Conservation (phyloP, 352 stramenopile species). For the Paralagenidium karlingii region DNA sequence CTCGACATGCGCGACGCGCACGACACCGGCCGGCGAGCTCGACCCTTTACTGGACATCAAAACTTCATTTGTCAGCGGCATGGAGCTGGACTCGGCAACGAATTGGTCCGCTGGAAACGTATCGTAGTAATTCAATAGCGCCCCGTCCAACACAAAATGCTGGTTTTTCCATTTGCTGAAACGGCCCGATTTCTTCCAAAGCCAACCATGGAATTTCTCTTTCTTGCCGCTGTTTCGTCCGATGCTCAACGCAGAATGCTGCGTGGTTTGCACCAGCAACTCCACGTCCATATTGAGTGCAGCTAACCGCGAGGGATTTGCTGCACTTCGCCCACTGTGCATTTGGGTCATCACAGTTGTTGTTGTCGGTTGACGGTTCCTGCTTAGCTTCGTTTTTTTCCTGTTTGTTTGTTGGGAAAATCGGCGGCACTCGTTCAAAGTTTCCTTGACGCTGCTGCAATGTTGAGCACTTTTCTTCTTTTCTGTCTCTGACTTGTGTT, state of each 20-base stretch:
- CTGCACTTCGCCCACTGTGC: too few relatives aligned
- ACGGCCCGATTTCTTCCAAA: constrained; percentile 70
- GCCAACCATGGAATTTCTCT: constrained; percentile 74
- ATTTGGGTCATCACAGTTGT: too few relatives aligned
- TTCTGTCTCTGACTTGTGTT: too few relatives aligned
- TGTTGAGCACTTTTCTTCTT: too few relatives aligned
- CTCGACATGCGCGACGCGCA: constrained; percentile 70
- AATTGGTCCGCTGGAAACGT: constrained; percentile 74
- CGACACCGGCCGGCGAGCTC: constrained; percentile 43
- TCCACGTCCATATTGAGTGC: constrained; percentile 70
- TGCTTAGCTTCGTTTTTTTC: too few relatives aligned
- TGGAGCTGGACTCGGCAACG: constrained; percentile 37
- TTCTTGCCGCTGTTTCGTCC: constrained; percentile 48
- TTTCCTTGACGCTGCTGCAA: too few relatives aligned
- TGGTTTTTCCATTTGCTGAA: constrained; percentile 79
- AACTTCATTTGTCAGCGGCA: constrained; percentile 41
- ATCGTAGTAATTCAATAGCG: constrained; percentile 71
- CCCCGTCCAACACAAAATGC: constrained; percentile 72
- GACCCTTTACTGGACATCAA: constrained; percentile 65
- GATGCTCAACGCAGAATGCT: constrained; percentile 49
- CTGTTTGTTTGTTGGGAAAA: too few relatives aligned
- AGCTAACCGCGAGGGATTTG: too few relatives aligned
- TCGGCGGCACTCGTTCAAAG: too few relatives aligned
- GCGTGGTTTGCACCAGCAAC: constrained; percentile 71
- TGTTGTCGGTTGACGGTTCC: too few relatives aligned